These are phyloP conservation scores for Kwoniella sp. DNA, from an alignment of 768 basidiomycete species.

Conservation along the genomic window DNA sequence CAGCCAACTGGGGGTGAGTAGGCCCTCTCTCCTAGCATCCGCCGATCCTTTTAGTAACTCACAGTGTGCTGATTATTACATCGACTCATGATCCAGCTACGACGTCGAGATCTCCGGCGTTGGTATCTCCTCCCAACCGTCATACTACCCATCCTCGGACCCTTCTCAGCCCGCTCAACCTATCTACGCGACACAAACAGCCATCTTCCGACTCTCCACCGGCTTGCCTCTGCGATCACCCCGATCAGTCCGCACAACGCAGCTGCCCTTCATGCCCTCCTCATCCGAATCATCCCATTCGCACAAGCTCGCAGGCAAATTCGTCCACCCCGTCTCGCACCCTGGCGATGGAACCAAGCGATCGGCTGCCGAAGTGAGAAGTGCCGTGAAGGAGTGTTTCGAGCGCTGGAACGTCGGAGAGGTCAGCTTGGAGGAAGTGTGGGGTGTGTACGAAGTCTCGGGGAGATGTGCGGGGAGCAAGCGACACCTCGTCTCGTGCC, in stretches of 20 bases:
- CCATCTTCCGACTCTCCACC: constrained; percentile 51
- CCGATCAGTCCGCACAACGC: constrained; percentile 47
- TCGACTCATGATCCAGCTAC: constrained; percentile 37
- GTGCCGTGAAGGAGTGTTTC: constrained; percentile 35
- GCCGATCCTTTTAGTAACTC: background rate
- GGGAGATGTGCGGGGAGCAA: constrained; percentile 46
- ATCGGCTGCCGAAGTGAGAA: constrained; percentile 27
- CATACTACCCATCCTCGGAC: constrained; percentile 42
- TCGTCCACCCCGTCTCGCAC: constrained; percentile 28
- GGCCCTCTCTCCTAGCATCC: constrained; percentile 5
- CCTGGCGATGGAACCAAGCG: constrained; percentile 26
- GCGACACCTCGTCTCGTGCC: constrained; percentile 39
- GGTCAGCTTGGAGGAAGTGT: constrained; percentile 48
- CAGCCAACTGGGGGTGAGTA: constrained; percentile 51
- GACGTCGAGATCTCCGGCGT: constrained; percentile 50
- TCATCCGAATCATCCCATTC: constrained; percentile 44
- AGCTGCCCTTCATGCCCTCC: constrained; percentile 53
- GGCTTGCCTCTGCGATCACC: constrained; percentile 49
- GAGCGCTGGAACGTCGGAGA: constrained; percentile 39
- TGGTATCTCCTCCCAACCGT: constrained; percentile 49
- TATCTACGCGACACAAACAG: constrained; percentile 54
- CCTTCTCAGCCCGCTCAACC: constrained; percentile 40
- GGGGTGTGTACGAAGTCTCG: constrained; percentile 39
- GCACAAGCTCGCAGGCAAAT: constrained; percentile 41
- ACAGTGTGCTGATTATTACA: no score